These are phyloP conservation scores for Hibiscus mutabilis DNA, from an alignment of 345 rosid genomes.

Conservation along the genomic window DNA sequence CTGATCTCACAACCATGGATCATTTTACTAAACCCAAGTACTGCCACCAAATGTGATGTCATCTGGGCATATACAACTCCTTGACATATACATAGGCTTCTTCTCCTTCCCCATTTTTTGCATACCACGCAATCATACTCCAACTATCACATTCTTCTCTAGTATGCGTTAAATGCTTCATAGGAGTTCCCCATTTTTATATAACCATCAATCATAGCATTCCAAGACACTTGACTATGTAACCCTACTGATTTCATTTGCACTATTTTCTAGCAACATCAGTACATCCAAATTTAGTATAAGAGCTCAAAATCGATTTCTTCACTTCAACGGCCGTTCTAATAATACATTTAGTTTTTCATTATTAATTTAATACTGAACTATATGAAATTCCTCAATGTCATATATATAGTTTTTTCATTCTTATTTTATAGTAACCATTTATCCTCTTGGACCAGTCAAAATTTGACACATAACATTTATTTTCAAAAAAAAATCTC, in stretches of 20 bases:
- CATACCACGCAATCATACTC: slow-evolving; percentile 64
- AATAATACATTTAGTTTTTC: slow-evolving; percentile 20
- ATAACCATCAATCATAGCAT: slow-evolving; percentile 57
- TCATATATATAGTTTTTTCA: too few species aligned
- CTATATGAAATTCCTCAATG: too few species aligned
- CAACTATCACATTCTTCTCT: slow-evolving; percentile 53
- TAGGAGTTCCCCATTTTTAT: slow-evolving; percentile 50
- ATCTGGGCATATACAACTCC: too few species aligned
- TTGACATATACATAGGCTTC: too few species aligned
- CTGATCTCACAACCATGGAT: slow-evolving; percentile 52
- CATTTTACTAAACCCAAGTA: slow-evolving; percentile 66
- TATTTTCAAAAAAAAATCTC: too few species aligned
- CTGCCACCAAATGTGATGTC: too few species aligned
- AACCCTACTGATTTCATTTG: slow-evolving; percentile 32
- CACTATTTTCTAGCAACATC: slow-evolving; percentile 43
- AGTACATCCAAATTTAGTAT: slow-evolving; percentile 44
- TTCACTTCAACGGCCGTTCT: slow-evolving; percentile 53
- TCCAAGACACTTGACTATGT: slow-evolving; percentile 56
- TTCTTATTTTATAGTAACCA: too few species aligned
- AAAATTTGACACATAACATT: too few species aligned
- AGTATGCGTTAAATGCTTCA: slow-evolving; percentile 46
- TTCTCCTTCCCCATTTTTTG: slow-evolving; percentile 52
- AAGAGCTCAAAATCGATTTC: slow-evolving; percentile 63
- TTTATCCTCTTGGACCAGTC: too few species aligned
- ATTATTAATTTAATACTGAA: too few species aligned